Conservation (phyloP, 2,329 filamentous ascomycete genomes). For the Botryotinia narcissicola region DNA sequence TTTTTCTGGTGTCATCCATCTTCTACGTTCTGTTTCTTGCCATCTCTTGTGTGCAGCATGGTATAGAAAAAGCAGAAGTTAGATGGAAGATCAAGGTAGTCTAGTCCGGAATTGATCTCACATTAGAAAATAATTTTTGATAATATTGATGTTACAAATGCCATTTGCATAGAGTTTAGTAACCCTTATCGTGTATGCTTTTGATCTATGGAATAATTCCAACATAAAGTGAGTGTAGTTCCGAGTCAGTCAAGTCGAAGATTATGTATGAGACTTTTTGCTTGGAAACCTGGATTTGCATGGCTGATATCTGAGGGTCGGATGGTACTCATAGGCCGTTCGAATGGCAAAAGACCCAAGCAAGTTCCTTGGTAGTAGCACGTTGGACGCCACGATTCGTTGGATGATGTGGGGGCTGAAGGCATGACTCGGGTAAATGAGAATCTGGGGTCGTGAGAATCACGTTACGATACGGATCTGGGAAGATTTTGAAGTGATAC, state of each 20-base stretch:
- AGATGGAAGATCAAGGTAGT: constrained; percentile 41
- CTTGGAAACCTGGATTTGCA: not conserved
- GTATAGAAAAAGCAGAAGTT: constrained; percentile 36
- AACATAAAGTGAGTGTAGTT: not conserved
- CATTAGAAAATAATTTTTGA: constrained; percentile 36
- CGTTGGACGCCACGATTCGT: not conserved
- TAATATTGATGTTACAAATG: constrained; percentile 11
- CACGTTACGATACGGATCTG: not conserved
- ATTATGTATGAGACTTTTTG: not conserved
- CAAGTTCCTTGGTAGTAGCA: not conserved
- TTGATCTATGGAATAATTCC: not conserved
- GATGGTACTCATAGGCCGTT: not conserved
- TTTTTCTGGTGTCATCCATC: constrained; percentile 33
- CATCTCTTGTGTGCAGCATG: constrained; percentile 23
- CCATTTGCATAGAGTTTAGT: not conserved
- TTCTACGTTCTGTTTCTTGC: constrained; percentile 37
- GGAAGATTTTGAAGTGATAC: not conserved
- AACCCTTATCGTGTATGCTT: not conserved
- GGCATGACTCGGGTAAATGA: not conserved
- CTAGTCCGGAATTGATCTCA: constrained; percentile 41
- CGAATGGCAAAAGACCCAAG: not conserved
- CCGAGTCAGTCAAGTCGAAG: not conserved
- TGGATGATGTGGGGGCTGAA: not conserved
- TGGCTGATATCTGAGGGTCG: constrained; percentile 4
- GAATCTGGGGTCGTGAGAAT: not conserved